These are phyloP conservation scores for Phytophthora podocarpi DNA, from an alignment of 352 stramenopile species.

Conservation along the genomic window DNA sequence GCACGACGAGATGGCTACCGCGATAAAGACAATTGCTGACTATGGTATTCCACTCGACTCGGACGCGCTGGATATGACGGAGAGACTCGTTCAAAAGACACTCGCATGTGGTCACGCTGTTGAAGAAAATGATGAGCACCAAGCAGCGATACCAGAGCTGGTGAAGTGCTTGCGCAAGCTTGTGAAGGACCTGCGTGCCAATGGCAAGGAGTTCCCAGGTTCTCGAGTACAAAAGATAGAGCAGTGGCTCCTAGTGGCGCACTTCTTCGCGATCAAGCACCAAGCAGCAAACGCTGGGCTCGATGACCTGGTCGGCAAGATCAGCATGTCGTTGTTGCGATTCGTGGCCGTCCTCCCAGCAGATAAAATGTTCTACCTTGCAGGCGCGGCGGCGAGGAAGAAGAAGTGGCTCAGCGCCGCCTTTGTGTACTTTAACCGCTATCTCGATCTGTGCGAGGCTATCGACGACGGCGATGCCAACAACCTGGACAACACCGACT, in stretches of 20 bases:
- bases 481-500: constrained; percentile 94
- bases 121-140: constrained; percentile 52
- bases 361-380: constrained; percentile 96
- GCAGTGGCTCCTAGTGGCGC: constrained; percentile 75
- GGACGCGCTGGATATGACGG: constrained; percentile 56
- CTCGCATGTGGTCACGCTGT: constrained; percentile 48
- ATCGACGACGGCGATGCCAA: constrained; percentile 91
- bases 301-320: constrained; percentile 74
- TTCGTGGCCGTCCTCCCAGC: constrained; percentile 88
- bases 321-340: constrained; percentile 89
- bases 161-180: constrained; percentile 70
- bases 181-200: constrained; percentile 70
- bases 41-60: constrained; percentile 79
- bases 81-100: constrained; percentile 62
- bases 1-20: constrained; percentile 72
- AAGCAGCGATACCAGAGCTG: constrained; percentile 62
- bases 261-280: constrained; percentile 82
- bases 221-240: constrained; percentile 72
- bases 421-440: constrained; percentile 96
- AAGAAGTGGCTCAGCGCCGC: constrained; percentile 92
- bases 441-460: constrained; percentile 94
- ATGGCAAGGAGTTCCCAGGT: constrained; percentile 54
- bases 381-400: constrained; percentile 77
- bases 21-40: constrained; percentile 76
- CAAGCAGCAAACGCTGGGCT: constrained; percentile 61